Base-by-base conservation (phyloP, 2,329 filamentous ascomycete genomes). In the Fusarium pseudonygamai region DNA sequence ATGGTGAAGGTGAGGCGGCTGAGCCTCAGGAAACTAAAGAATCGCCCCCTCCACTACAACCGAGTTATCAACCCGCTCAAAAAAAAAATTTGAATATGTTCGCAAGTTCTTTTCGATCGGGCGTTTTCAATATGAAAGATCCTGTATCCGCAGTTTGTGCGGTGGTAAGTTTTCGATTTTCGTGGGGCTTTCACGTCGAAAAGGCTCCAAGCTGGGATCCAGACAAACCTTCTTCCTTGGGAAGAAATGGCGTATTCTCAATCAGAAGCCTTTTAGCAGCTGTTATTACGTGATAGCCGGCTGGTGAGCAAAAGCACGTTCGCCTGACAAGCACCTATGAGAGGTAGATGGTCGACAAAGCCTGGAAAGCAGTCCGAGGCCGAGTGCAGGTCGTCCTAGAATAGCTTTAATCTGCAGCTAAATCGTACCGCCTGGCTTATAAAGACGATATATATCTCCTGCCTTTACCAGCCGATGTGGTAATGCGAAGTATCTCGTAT, bases 1-100 rank as follows among this genome's bases (percentile, higher is more conserved):
- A 92, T 92, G 78, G 76, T 90, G 86, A 85, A 82, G 80, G 80
- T 80, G 81, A 82, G 81, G 89, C 89, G 89, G 89, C 88, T 84
- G 82, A 83, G 88, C 89, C 88, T 88, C 89, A 79, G 80, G 79
- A 78, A 79, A 78, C 78, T 79, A 80, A 78, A 81, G 82, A 83
- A 83, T 79, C 83, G 85, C 87, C 88, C 87, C 88, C 88, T 88
- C 88, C 88, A 87, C 88, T 87, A 83, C 85, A 80, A 78, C 79
- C 81, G 77, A 78, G 79, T 73, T 78, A 77, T 78, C 59, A 65
- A 74, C 74, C 80, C 79, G 79, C 78, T 78, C 80, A 52, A 26
- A 50, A 24, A 79, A 52, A 26, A 24, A 34, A 79, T 83, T 83
- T n/a, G 47, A 84, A 80, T 82, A 81, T 79, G 74, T 64, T 66